Percentiles rank a stretch among this genome's conserved stretches.
Evolutionary conservation across 2,329 filamentous ascomycete genomes (phyloP).

Genomic region (Cordyceps fumosorosea): DNA sequence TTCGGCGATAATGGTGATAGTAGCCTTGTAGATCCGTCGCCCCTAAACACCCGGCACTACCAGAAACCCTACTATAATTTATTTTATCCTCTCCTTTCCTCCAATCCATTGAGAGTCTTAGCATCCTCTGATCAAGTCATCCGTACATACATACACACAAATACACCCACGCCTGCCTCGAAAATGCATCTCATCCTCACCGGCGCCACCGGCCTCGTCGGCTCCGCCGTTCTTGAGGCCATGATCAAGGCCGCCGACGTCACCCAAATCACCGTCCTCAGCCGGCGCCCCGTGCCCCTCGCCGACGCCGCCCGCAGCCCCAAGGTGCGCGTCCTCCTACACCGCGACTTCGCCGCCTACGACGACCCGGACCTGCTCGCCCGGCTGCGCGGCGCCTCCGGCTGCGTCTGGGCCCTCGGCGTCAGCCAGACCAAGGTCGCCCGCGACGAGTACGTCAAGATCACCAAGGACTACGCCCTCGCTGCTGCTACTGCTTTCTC

Average conservation of each 20-base stretch:
- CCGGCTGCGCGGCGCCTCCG: conserved; percentile 56
- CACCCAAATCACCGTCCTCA: conserved; percentile 62
- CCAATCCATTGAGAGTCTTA: too few relatives aligned
- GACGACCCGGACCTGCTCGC: conserved; percentile 44
- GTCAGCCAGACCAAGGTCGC: conserved; percentile 53
- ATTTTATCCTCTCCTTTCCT: background rate
- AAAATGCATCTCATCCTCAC: conserved; percentile 60
- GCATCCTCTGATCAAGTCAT: background rate
- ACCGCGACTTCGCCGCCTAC: conserved; percentile 60
- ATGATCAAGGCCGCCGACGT: conserved; percentile 51
- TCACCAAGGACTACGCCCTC: conserved; percentile 61
- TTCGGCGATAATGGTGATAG: conserved; percentile 8
- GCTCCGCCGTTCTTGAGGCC: conserved; percentile 53
- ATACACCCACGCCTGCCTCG: background rate
- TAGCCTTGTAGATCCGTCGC: background rate
- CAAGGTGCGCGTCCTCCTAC: conserved; percentile 59
- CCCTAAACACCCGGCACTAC: background rate
- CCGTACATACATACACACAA: background rate
- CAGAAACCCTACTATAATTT: background rate
- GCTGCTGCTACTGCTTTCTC: conserved; percentile 56
- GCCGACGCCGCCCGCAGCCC: conserved; percentile 50
- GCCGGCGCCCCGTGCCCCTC: conserved; percentile 57
- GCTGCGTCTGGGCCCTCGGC: conserved; percentile 69
- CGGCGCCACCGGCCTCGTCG: conserved; percentile 61
- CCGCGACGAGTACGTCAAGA: conserved; percentile 60